Evolutionary conservation across 2,329 filamentous ascomycete species (phyloP).

Genomic region (Exophiala bonariae): DNA sequence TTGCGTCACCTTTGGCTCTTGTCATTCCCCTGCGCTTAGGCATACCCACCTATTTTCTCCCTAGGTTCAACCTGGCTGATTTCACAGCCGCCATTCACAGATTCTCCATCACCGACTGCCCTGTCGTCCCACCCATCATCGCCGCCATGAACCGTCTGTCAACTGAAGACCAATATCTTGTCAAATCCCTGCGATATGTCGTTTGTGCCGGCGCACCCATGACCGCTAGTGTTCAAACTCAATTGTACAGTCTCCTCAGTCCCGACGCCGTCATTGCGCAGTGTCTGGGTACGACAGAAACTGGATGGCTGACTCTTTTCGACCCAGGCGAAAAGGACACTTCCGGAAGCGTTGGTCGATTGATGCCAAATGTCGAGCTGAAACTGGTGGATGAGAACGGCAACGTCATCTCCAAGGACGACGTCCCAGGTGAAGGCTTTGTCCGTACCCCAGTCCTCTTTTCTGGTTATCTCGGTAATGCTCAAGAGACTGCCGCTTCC

Average conservation of each 20-base stretch:
- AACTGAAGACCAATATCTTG: conserved; percentile 22
- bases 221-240: conserved; percentile 40
- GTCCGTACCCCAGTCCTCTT: conserved; percentile 40
- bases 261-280: conserved; percentile 44
- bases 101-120: conserved; percentile 50
- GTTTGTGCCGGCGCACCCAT: conserved; percentile 53
- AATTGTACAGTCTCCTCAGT: conserved; percentile 43
- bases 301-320: conserved; percentile 35
- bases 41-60: conserved; percentile 48
- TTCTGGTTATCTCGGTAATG: conserved; percentile 38
- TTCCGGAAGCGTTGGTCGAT: conserved; percentile 49
- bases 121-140: conserved; percentile 49
- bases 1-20: conserved; percentile 48
- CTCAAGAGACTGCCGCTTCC: conserved; percentile 30
- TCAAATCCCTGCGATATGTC: conserved; percentile 46
- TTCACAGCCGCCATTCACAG: conserved; percentile 42
- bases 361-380: conserved; percentile 37
- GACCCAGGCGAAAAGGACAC: conserved; percentile 40
- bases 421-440: conserved; percentile 37
- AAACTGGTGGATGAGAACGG: conserved; percentile 39
- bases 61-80: conserved; percentile 43
- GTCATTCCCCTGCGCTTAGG: conserved; percentile 49
- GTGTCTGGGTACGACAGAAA: conserved; percentile 59
- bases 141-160: conserved; percentile 36
- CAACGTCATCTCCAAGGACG: conserved; percentile 30